These are phyloP conservation scores for Cystobasidiopsis lactophilus DNA, from an alignment of 768 basidiomycete species.

Conservation along the genomic window DNA sequence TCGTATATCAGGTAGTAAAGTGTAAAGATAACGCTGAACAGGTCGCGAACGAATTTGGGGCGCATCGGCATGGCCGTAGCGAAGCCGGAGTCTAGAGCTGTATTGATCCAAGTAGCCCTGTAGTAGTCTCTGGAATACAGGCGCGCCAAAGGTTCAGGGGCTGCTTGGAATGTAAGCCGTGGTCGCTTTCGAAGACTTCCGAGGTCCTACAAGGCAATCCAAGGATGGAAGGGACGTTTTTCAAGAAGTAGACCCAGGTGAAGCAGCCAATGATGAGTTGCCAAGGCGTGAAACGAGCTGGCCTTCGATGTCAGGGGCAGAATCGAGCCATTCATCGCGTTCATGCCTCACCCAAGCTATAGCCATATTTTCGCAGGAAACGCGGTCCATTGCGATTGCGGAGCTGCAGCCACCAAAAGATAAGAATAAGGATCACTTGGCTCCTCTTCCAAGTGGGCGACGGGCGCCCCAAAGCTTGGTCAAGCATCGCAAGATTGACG, in stretches of 20 bases:
- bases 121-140: conserved; percentile 27
- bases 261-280: conserved; percentile 72
- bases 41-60: conserved; percentile 72
- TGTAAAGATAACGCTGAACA: conserved; percentile 59
- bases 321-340: not conserved
- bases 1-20: conserved; percentile 72
- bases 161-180: conserved; percentile 26
- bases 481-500: conserved; percentile 10
- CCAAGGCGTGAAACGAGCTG: conserved; percentile 83
- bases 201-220: conserved; percentile 48
- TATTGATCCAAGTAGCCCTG: conserved; percentile 83
- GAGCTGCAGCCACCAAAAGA: conserved; percentile 58
- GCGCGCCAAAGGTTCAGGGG: conserved; percentile 76
- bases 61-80: conserved; percentile 84
- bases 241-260: conserved; percentile 57
- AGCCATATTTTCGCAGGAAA: conserved; percentile 26
- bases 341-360: not conserved
- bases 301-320: not conserved
- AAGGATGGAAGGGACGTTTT: conserved; percentile 65
- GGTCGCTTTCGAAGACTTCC: not conserved
- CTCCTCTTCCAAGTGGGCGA: not conserved
- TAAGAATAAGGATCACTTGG: conserved; percentile 68
- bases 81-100: conserved; percentile 61
- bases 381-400: conserved; percentile 45
- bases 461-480: conserved; percentile 9